These are phyloP conservation scores for Ramalina intermedia DNA, from an alignment of 495 filamentous ascomycete genomes.

Conservation along the genomic window DNA sequence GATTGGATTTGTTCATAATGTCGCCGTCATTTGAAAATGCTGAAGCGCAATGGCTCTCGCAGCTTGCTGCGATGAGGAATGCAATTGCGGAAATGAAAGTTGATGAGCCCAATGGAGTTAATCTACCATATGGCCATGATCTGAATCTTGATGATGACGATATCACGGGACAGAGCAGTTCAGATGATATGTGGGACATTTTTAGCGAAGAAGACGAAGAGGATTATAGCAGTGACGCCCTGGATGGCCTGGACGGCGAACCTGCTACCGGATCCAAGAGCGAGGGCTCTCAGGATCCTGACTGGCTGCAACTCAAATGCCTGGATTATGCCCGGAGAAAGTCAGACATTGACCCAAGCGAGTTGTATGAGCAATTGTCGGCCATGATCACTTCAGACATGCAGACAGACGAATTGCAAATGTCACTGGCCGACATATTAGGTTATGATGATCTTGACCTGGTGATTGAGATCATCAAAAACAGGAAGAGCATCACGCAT, in stretches of 20 bases:
- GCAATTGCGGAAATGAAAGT: conserved; percentile 57
- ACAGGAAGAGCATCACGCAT: conserved; percentile 47
- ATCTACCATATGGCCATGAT: conserved; percentile 37
- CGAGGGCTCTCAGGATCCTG: conserved; percentile 20
- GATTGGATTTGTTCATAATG: not conserved
- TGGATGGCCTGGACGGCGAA: conserved; percentile 23
- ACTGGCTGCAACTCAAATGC: conserved; percentile 57
- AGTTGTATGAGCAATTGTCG: conserved; percentile 55
- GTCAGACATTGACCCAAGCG: conserved; percentile 43
- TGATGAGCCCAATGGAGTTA: conserved; percentile 28
- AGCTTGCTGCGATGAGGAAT: conserved; percentile 55
- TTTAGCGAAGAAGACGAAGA: conserved; percentile 59
- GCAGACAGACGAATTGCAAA: conserved; percentile 71
- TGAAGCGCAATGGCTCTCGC: conserved; percentile 56
- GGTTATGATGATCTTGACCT: conserved; percentile 88
- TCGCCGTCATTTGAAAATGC: conserved; percentile 14
- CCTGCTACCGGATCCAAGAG: conserved; percentile 10
- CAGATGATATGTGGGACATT: conserved; percentile 82
- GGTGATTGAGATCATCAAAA: conserved; percentile 66
- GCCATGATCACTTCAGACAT: conserved; percentile 50
- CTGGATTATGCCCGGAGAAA: conserved; percentile 41
- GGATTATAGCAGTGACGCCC: conserved; percentile 34
- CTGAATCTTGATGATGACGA: conserved; percentile 46
- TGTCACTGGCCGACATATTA: conserved; percentile 75
- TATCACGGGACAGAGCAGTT: conserved; percentile 42